Percentiles rank a stretch among this genome's conserved stretches.
Conservation (phyloP, 306 rosid genomes). For the Canavalia gladiata region DNA sequence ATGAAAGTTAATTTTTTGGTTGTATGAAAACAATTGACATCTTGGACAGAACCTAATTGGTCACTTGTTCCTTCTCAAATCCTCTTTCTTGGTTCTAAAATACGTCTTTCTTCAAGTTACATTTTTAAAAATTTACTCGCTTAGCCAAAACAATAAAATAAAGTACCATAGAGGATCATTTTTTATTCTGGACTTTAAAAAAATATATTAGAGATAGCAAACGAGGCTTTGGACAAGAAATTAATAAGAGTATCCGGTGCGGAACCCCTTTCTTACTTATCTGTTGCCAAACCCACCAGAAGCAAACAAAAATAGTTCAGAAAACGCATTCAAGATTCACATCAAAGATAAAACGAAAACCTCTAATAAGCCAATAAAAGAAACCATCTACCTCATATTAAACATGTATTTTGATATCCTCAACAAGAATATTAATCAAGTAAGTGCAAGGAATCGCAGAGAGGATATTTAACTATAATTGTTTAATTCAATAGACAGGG, state of each 20-base stretch:
- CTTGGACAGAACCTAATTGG: slow-evolving; percentile 23
- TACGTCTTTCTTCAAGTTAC: not conserved
- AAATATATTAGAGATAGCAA: not conserved
- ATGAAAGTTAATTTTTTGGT: not conserved
- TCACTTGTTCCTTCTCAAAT: slow-evolving; percentile 3
- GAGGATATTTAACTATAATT: not conserved
- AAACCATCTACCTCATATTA: too few relatives aligned
- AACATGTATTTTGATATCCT: not conserved
- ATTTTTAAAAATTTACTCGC: not conserved
- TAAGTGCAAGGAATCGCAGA: not conserved
- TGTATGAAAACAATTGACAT: not conserved
- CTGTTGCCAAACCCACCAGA: slow-evolving; percentile 6
- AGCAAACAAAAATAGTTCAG: not conserved
- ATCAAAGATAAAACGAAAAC: not conserved
- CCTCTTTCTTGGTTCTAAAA: not conserved
- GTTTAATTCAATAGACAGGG: not conserved
- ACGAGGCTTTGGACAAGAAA: not conserved
- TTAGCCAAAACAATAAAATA: not conserved
- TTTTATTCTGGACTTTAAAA: not conserved
- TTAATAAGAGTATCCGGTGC: not conserved
- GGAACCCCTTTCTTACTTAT: not conserved
- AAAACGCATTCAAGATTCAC: not conserved
- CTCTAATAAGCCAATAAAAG: too few relatives aligned
- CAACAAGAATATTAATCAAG: not conserved
- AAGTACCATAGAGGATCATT: not conserved